These are phyloP conservation scores for Fusarium camptoceras DNA, from an alignment of 2,329 filamentous ascomycete genomes.

Conservation along the genomic window DNA sequence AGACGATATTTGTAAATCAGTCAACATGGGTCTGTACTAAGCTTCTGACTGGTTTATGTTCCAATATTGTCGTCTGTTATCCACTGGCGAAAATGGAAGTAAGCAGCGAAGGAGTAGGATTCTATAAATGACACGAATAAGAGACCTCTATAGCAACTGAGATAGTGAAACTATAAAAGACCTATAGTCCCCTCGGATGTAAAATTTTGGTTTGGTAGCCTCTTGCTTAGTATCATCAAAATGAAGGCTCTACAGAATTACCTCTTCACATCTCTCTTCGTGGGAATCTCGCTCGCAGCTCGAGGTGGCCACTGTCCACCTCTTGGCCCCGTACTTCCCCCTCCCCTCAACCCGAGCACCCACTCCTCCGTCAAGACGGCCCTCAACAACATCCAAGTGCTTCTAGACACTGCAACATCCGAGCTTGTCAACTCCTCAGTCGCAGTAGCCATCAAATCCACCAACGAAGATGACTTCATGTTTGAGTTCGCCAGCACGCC, in stretches of 20 bases:
- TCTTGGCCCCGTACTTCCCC: not conserved
- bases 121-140: too few species aligned
- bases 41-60: not conserved
- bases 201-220: fast-evolving
- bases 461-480: slow-evolving; percentile 11
- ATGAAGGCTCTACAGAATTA: not conserved
- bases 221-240: fast-evolving
- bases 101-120: not conserved
- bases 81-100: not conserved
- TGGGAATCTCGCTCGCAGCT: not conserved
- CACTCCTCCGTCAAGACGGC: slow-evolving; percentile 5
- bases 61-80: not conserved
- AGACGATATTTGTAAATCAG: not conserved
- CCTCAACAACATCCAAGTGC: not conserved
- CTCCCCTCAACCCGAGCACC: not conserved
- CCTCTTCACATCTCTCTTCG: not conserved
- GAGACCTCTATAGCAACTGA: not conserved
- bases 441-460: slow-evolving; percentile 13
- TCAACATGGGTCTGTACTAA: fast-evolving
- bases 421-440: not conserved
- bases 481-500: slow-evolving; percentile 22
- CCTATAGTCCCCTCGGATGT: not conserved
- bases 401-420: not conserved
- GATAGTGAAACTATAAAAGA: not conserved
- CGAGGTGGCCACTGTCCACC: slow-evolving; percentile 27